These are phyloP conservation scores for Spinacia oleracea DNA, from an alignment of 179 eudicot genomes.

Conservation along the genomic window DNA sequence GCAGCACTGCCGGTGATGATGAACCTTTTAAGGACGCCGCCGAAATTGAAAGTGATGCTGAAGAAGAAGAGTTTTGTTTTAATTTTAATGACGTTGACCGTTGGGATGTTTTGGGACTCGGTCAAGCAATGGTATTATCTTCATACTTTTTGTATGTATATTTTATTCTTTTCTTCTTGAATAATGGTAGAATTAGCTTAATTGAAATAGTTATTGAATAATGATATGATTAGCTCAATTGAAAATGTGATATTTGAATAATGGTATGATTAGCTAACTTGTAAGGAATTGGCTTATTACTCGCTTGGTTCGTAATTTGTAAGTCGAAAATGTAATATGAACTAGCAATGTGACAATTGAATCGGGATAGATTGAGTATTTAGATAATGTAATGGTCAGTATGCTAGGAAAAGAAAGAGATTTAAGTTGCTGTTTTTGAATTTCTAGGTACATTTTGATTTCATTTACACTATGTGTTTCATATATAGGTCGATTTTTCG, in stretches of 20 bases:
- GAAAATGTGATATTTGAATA: no score
- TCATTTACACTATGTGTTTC: background rate
- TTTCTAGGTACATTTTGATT: background rate
- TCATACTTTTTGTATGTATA: background rate
- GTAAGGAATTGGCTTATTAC: no score
- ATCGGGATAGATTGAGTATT: background rate
- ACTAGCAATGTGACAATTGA: background rate
- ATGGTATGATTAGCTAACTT: no score
- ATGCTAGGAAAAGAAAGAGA: background rate
- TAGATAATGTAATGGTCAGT: background rate
- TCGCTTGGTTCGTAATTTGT: background rate
- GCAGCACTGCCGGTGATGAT: background rate
- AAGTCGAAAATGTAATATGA: background rate
- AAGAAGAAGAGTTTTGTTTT: constrained; percentile 34
- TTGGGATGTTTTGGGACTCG: constrained; percentile 94
- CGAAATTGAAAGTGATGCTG: constrained; percentile 30
- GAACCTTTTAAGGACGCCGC: constrained; percentile 22
- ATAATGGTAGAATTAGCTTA: no score
- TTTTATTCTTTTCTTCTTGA: background rate
- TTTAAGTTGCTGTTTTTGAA: background rate
- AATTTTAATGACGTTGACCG: constrained; percentile 39
- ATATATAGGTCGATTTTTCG: constrained; percentile 84
- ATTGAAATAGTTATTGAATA: no score
- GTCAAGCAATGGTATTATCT: constrained; percentile 90
- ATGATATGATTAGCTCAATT: no score